Conservation (phyloP, 2,329 filamentous ascomycete genomes). For the Calonectria montana region DNA sequence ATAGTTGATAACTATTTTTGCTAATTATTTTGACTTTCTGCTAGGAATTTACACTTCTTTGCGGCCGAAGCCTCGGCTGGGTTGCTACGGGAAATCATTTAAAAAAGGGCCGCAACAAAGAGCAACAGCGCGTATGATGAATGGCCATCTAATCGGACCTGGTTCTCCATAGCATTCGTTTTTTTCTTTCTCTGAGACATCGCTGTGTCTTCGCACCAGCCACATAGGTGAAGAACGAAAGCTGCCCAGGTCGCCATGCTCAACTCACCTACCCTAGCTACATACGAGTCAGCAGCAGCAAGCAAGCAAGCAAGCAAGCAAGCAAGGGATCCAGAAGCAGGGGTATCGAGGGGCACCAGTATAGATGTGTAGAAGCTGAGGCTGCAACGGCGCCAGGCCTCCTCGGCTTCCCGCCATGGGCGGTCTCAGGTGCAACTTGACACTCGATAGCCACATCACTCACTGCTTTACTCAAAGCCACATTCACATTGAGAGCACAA, state of each 20-base stretch:
- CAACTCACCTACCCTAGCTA: not conserved
- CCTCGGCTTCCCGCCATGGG: not conserved
- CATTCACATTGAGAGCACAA: too few relatives aligned
- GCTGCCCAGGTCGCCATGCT: not conserved
- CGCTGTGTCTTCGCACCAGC: not conserved
- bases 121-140: not conserved
- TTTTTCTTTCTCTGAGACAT: too few relatives aligned
- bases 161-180: not conserved
- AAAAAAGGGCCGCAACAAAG: not conserved
- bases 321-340: not conserved
- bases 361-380: not conserved
- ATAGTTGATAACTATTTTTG: not conserved
- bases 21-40: not conserved
- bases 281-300: not conserved
- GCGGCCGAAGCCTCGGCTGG: not conserved
- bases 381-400: not conserved
- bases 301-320: not conserved
- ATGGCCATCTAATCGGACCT: not conserved
- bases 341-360: not conserved
- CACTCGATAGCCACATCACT: not conserved
- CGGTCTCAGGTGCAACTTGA: not conserved
- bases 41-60: not conserved
- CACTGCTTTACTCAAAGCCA: too few relatives aligned
- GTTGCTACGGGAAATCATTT: not conserved
- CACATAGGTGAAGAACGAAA: not conserved